Percentiles rank a stretch among this genome's conserved stretches.
phyloP scores from a whole-genome alignment of 2,329 filamentous ascomycete genomes.

The Trichocomaceae sp. region DNA sequence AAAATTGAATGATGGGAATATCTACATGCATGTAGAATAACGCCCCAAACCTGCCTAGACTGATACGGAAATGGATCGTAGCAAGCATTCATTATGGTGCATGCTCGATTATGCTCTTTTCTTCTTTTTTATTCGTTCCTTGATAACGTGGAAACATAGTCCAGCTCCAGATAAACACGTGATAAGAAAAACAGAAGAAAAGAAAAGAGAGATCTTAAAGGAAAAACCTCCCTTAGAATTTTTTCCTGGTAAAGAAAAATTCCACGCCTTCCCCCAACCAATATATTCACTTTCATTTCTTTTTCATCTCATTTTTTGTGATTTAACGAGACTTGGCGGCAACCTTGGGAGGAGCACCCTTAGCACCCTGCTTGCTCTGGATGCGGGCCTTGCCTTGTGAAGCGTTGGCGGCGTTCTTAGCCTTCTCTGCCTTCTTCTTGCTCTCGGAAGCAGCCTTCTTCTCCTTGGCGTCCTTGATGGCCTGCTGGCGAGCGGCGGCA shows the following conservation, averaged over 20 bases:
- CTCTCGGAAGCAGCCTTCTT: constrained; percentile 85
- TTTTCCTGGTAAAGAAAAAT: constrained; percentile 8
- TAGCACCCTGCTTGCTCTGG: constrained; percentile 93
- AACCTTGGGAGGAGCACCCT: constrained; percentile 82
- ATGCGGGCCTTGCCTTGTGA: constrained; percentile 76
- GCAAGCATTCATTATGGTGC: constrained; percentile 1
- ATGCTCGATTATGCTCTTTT: constrained; percentile 4
- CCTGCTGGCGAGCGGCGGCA: constrained; percentile 76
- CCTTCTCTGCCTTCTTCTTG: constrained; percentile 99
- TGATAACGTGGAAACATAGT: constrained; percentile 13
- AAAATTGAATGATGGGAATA: background rate
- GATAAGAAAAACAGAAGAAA: constrained; percentile 4
- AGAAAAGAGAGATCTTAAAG: background rate
- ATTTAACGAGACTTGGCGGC: constrained; percentile 77
- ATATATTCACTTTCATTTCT: background rate
- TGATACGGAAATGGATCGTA: constrained; percentile 2
- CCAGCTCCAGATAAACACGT: constrained; percentile 15
- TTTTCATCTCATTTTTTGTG: background rate
- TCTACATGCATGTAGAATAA: background rate
- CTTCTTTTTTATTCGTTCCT: constrained; percentile 11
- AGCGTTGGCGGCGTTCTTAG: constrained; percentile 71
- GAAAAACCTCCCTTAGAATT: constrained; percentile 5
- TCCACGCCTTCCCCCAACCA: constrained; percentile 14
- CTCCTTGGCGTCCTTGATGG: constrained; percentile 97
- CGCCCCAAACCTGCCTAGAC: background rate